Evolutionary conservation across 2,329 filamentous ascomycete genomes (phyloP).

Genomic region (Aspergillus tanneri): DNA sequence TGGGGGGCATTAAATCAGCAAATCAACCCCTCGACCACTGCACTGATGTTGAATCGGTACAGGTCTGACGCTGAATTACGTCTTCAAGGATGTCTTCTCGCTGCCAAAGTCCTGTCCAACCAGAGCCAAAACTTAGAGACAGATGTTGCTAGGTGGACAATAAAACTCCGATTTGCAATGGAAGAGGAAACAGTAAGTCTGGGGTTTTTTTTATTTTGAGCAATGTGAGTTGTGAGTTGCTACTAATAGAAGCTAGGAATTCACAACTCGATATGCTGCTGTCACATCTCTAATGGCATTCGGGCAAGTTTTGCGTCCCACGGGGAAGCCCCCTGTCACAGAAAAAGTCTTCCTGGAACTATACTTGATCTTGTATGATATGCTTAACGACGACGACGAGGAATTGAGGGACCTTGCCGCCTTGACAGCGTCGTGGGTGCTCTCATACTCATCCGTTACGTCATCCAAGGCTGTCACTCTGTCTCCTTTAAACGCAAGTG

Average conservation of each 20-base stretch:
- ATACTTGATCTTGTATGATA: slow-evolving; percentile 69
- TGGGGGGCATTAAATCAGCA: slow-evolving; percentile 27
- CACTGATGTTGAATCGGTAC: slow-evolving; percentile 36
- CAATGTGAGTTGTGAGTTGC: too few relatives aligned
- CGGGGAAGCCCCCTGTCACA: slow-evolving; percentile 21
- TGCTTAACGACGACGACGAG: slow-evolving; percentile 86
- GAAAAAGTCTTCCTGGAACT: slow-evolving; percentile 51
- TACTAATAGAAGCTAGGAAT: slow-evolving; percentile 38
- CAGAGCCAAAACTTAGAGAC: slow-evolving; percentile 19
- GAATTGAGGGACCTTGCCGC: slow-evolving; percentile 71
- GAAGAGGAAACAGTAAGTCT: slow-evolving; percentile 45
- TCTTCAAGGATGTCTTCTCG: slow-evolving; percentile 40
- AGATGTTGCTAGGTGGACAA: slow-evolving; percentile 33
- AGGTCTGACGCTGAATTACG: slow-evolving; percentile 38
- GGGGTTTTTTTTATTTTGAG: slow-evolving; percentile 12
- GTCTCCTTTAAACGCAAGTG: slow-evolving; percentile 52
- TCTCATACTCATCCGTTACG: slow-evolving; percentile 35
- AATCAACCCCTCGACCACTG: slow-evolving; percentile 26
- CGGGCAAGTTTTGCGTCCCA: slow-evolving; percentile 43
- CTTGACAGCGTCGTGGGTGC: slow-evolving; percentile 36
- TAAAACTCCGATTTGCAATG: slow-evolving; percentile 39
- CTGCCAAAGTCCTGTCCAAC: slow-evolving; percentile 21
- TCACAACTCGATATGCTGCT: slow-evolving; percentile 41
- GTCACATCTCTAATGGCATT: slow-evolving; percentile 37
- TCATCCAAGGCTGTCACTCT: slow-evolving; percentile 33